Evolutionary conservation across 2,329 filamentous ascomycete species (phyloP).

Genomic region (Aspergillus neotritici): DNA sequence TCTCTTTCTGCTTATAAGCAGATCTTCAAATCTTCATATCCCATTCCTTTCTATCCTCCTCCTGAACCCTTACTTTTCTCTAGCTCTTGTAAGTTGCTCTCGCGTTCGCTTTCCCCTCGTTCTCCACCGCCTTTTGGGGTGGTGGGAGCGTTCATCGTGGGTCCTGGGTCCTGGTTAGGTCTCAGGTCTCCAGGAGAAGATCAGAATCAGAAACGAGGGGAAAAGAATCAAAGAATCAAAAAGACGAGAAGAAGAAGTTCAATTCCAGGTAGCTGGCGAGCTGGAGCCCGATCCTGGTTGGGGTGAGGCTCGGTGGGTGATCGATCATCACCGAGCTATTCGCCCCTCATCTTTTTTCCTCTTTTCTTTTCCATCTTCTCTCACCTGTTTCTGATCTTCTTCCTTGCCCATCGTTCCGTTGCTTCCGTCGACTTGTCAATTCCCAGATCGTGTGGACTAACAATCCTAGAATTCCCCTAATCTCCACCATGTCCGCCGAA

Average conservation of each 20-base stretch:
- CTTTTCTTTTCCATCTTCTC: constrained; percentile 6
- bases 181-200: too few relatives aligned
- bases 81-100: background rate
- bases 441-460: constrained; percentile 2
- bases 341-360: constrained; percentile 7
- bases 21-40: constrained; percentile 11
- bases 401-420: background rate
- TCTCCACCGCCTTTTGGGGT: too few relatives aligned
- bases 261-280: too few relatives aligned
- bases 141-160: too few relatives aligned
- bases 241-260: too few relatives aligned
- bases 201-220: too few relatives aligned
- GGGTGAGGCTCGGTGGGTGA: too few relatives aligned
- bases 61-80: background rate
- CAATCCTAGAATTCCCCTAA: constrained; percentile 14
- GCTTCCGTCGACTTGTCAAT: constrained; percentile 5
- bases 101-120: too few relatives aligned
- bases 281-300: too few relatives aligned
- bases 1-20: constrained; percentile 6
- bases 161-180: too few relatives aligned
- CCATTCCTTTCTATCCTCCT: constrained; percentile 14
- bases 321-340: too few relatives aligned
- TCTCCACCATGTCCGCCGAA: constrained; percentile 73
- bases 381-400: constrained; percentile 1
- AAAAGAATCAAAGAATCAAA: too few relatives aligned